Conservation (phyloP, 2,329 filamentous ascomycete genomes). For the Atkinsonella texensis region DNA sequence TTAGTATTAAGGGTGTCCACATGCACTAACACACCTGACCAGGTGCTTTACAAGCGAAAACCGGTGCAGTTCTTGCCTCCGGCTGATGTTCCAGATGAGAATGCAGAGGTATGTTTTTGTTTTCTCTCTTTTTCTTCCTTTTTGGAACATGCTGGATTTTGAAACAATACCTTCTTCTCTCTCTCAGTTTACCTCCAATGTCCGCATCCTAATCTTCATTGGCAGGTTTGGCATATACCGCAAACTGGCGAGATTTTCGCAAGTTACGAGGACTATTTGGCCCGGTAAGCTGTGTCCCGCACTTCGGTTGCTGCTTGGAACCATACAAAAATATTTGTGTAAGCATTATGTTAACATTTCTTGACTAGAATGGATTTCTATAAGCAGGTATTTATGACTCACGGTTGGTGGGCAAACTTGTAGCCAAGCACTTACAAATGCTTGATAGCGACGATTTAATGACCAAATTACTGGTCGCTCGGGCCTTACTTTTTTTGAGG, state of each 20-base stretch:
- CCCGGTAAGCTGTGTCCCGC: slow-evolving; percentile 45
- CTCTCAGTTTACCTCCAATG: background rate
- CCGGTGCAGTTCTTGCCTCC: slow-evolving; percentile 71
- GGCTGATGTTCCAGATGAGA: slow-evolving; percentile 65
- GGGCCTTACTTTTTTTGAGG: slow-evolving; percentile 83
- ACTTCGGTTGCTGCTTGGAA: background rate
- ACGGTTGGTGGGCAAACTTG: background rate
- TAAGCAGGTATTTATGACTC: slow-evolving; percentile 51
- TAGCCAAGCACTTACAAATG: slow-evolving; percentile 4
- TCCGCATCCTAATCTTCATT: background rate
- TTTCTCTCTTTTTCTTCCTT: background rate
- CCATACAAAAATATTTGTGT: background rate
- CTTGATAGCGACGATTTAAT: slow-evolving; percentile 66
- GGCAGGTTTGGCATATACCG: slow-evolving; percentile 79
- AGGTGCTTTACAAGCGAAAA: slow-evolving; percentile 96
- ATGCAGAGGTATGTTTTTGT: slow-evolving; percentile 57
- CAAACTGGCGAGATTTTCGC: slow-evolving; percentile 84
- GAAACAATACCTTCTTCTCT: too few species aligned
- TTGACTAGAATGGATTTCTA: slow-evolving; percentile 74
- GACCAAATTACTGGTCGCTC: slow-evolving; percentile 94
- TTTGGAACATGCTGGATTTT: background rate
- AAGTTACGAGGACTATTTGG: slow-evolving; percentile 78
- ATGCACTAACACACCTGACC: slow-evolving; percentile 7
- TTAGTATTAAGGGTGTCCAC: background rate
- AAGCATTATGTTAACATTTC: background rate